These are phyloP conservation scores for Erythrophleum fordii DNA, from an alignment of 306 rosid species.

Conservation along the genomic window DNA sequence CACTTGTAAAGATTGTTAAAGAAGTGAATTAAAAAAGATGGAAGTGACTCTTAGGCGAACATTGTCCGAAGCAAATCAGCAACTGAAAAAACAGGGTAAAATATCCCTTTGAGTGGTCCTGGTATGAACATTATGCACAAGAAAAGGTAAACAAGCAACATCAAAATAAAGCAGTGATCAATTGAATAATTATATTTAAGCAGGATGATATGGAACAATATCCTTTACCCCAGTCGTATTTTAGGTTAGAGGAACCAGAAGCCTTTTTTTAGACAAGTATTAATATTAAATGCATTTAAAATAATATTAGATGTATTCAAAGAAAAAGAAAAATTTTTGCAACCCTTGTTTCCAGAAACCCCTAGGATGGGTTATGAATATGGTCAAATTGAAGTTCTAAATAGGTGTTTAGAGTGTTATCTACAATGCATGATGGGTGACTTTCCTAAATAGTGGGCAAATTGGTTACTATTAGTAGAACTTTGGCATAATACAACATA, in stretches of 20 bases:
- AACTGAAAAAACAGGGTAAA: neutral
- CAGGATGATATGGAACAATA: slow-evolving; percentile 7
- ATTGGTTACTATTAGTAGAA: no score
- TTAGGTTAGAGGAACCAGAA: slow-evolving; percentile 20
- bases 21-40: slow-evolving; percentile 4
- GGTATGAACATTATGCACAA: neutral
- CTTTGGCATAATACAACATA: no score
- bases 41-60: slow-evolving; percentile 10
- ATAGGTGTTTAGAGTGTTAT: no score
- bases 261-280: neutral
- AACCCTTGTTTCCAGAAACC: neutral
- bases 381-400: no score
- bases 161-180: slow-evolving; percentile 12
- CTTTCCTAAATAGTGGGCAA: no score
- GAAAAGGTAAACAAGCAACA: neutral
- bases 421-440: no score
- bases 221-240: slow-evolving; percentile 19
- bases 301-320: no score
- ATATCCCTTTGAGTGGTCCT: neutral
- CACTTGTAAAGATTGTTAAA: neutral
- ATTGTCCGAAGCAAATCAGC: slow-evolving; percentile 9
- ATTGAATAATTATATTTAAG: neutral
- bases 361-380: no score
- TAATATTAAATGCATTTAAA: slow-evolving; percentile 24
- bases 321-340: neutral